Base-by-base conservation (phyloP, 2,329 filamentous ascomycete genomes). In the Exophiala mesophila region DNA sequence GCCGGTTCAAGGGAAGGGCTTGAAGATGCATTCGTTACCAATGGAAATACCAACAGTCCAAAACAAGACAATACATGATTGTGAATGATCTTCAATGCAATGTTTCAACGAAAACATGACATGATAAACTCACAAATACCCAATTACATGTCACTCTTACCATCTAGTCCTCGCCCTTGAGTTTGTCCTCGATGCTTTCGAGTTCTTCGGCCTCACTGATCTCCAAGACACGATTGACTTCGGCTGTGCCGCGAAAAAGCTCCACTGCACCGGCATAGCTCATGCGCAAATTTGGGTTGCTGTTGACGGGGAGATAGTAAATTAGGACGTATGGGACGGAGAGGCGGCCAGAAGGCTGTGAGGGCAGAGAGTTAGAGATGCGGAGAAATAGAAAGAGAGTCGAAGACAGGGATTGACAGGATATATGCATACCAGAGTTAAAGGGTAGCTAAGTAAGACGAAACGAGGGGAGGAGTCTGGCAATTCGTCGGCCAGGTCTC, bases 211-310 rank as follows among this genome's bases (percentile, higher is more conserved):
- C 76, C 15, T 77, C 81, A 55, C 85, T 80, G 36, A 97, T 80
- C 64, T 97, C 90, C 49, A 98, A 78, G 18, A 97, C 83, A 55
- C 78, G 80, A 40, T 84, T 83, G n/a, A 88, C 89, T 69, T 96
- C 88, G 45, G 86, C 86, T 41, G 87, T 94, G 60, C 87, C 94
- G 52, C 89, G 80, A 83, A 97, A 88, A 63, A 97, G 68, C 69
- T 98, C 92, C 67, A 96, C 95, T 31, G 92, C 92, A 28, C 89
- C 85, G 20, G 92, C 92, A 63, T 97, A 98, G 61, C 92, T 71
- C 92, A 97, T 97, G 55, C 87, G 80, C 60, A 85, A 72, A 60
- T 89, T 85, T 54, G 76, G 79, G 63, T 94, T 96, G 69, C 87
- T 92, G 36, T 90, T 96, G 38, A 83, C 84, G 5, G 92, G 92